Conservation (phyloP, 2,329 filamentous ascomycete species). For the Talaromyces sp. region DNA sequence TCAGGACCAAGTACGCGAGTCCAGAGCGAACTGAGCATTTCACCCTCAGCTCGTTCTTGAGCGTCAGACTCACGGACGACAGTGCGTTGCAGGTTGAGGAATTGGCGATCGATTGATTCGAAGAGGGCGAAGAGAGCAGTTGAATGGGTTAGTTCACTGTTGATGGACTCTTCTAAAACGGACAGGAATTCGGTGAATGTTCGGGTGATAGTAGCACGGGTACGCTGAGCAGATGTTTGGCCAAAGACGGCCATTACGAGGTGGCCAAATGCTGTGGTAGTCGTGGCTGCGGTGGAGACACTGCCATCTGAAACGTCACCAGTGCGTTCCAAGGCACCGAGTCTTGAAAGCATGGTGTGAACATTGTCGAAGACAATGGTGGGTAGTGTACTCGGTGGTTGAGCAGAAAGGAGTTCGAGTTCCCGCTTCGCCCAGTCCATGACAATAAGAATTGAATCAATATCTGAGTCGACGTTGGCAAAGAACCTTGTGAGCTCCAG, state of each 20-base stretch:
- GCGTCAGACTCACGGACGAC: slow-evolving; percentile 81
- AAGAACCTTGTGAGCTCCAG: slow-evolving; percentile 90
- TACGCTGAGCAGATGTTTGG: slow-evolving; percentile 77
- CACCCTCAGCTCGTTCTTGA: slow-evolving; percentile 78
- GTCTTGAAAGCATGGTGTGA: slow-evolving; percentile 71
- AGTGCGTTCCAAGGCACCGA: slow-evolving; percentile 45
- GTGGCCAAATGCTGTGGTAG: slow-evolving; percentile 61
- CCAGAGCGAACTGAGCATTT: slow-evolving; percentile 84
- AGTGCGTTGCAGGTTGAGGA: slow-evolving; percentile 81
- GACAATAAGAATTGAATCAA: slow-evolving; percentile 88
- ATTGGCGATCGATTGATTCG: slow-evolving; percentile 86
- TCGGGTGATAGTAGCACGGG: slow-evolving; percentile 76
- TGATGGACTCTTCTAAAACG: slow-evolving; percentile 86
- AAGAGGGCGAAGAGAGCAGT: slow-evolving; percentile 85
- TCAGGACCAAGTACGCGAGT: slow-evolving; percentile 78
- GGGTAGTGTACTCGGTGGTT: slow-evolving; percentile 65
- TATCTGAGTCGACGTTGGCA: slow-evolving; percentile 87
- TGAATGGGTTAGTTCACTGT: slow-evolving; percentile 78
- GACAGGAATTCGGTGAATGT: slow-evolving; percentile 86
- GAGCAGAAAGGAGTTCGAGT: slow-evolving; percentile 67
- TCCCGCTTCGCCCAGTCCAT: slow-evolving; percentile 97
- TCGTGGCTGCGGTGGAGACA: slow-evolving; percentile 54
- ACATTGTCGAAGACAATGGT: slow-evolving; percentile 78
- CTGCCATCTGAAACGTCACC: slow-evolving; percentile 24
- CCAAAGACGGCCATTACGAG: slow-evolving; percentile 76